Conservation (phyloP, 768 basidiomycete species). For the Mycena filopes region DNA sequence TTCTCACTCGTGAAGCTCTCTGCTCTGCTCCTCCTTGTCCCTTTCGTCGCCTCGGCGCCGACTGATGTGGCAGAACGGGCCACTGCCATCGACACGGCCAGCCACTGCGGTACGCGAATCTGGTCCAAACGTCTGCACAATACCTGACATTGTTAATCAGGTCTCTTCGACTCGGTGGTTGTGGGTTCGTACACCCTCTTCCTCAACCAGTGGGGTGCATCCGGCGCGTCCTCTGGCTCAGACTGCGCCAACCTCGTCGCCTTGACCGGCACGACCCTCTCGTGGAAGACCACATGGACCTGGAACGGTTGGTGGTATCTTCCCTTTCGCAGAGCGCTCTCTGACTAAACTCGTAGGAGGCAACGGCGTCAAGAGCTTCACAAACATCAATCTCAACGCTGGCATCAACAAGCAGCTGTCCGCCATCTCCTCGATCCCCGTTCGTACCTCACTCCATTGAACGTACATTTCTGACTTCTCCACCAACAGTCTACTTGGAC, state of each 20-base stretch:
- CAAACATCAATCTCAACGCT: conserved; percentile 55
- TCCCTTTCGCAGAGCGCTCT: not conserved
- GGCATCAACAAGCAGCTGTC: conserved; percentile 65
- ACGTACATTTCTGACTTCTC: not conserved
- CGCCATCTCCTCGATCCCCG: conserved; percentile 65
- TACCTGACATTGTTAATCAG: not conserved
- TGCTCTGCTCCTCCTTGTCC: conserved; percentile 19
- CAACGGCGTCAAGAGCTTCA: conserved; percentile 67
- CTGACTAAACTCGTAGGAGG: conserved; percentile 44
- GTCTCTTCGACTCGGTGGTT: conserved; percentile 12
- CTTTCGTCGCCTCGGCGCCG: conserved; percentile 13
- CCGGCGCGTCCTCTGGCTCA: conserved; percentile 46
- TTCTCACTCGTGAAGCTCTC: conserved; percentile 13
- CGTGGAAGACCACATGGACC: conserved; percentile 53
- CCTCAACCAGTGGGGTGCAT: conserved; percentile 28
- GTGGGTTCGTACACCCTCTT: conserved; percentile 21
- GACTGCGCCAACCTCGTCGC: conserved; percentile 52
- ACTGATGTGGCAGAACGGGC: conserved; percentile 7
- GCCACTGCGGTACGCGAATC: conserved; percentile 20
- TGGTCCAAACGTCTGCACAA: too few species aligned
- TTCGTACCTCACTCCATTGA: conserved; percentile 33
- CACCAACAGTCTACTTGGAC: conserved; percentile 60
- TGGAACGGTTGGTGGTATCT: conserved; percentile 40
- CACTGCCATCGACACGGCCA: conserved; percentile 22
- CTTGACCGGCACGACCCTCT: conserved; percentile 40